Base-by-base conservation (phyloP, 306 rosid genomes). In the Medicago ruthenica region DNA sequence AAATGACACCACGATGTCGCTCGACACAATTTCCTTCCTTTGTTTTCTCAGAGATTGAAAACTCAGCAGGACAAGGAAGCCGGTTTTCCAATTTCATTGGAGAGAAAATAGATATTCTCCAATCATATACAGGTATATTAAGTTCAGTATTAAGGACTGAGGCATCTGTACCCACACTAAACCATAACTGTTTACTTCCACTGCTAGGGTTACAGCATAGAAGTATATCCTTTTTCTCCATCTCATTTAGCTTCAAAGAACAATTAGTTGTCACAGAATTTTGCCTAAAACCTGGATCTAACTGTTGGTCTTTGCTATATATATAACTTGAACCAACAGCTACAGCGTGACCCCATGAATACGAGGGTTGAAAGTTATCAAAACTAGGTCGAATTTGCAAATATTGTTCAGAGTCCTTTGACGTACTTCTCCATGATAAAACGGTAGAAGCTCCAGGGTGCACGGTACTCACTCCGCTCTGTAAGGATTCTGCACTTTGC, bases 31-130 rank as follows among this genome's bases (percentile, higher is more conserved):
- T 88, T 81, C 93, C 96, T 53, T 90, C 99, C 83, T 82, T 89
- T 63, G 80, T 79, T 87, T 85, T 92, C 75, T 95, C 96, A 86
- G 84, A 88, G 67, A 95, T 71, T 40, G 89, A 89, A 83, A 90
- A 90, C 67, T 89, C 86, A 72, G 93, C 99, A 7, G 96, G 91
- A 77, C 97, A 90, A 51, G 99, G 97, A 84, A 95, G 93, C 60
- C 97, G 87, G 48, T 89, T 95, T 83, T 95, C 99, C 83, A 95
- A 81, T 87, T 92, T 92, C 83, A 95, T 14, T 16, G 99, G 97
- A 79, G 99, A 82, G 82, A 84, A 84, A 45, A 95, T 73, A 74
- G 97, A 89, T 73, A 95, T 86, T 90, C 79, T 86, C 99, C 99
- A 92, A 84, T 95, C 99, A 83, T 92, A 95, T 62, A 95, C 92